phyloP scores from a whole-genome alignment of 2,329 filamentous ascomycete species.

The Beauveria australis region DNA sequence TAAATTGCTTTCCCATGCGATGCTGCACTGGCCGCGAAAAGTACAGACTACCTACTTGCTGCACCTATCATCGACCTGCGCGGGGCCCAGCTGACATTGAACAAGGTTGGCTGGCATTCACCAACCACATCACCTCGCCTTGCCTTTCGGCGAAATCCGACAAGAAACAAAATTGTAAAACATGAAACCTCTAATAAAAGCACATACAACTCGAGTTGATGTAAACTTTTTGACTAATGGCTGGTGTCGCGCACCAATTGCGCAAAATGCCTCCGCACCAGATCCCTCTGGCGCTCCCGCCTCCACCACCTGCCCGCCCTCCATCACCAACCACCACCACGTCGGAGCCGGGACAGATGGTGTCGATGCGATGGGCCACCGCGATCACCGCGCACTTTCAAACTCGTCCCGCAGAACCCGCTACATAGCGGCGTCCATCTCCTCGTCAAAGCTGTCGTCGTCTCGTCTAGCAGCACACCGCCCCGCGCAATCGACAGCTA shows the following conservation, averaged over 20 bases:
- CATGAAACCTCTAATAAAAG: not conserved
- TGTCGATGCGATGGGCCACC: conserved; percentile 9
- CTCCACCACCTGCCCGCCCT: conserved; percentile 5
- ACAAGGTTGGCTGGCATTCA: not conserved
- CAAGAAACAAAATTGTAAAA: not conserved
- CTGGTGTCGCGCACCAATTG: not conserved
- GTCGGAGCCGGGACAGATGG: conserved; percentile 9
- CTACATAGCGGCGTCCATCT: not conserved
- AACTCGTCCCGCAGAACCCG: not conserved
- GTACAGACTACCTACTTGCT: not conserved
- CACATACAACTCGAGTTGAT: not conserved
- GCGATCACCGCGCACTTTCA: conserved; percentile 2
- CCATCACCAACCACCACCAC: conserved; percentile 3
- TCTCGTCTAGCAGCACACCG: conserved; percentile 28
- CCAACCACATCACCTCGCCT: not conserved
- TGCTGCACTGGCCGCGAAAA: not conserved
- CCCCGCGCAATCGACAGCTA: conserved; percentile 31
- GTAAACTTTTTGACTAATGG: not conserved
- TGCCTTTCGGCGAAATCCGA: not conserved
- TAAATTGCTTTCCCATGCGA: not conserved
- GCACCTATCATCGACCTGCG: not conserved
- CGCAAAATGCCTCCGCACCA: conserved; percentile 1
- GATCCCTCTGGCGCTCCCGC: conserved; percentile 2
- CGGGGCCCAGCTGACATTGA: not conserved
- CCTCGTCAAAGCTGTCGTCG: conserved; percentile 6